Base-by-base conservation (phyloP, 2,329 filamentous ascomycete genomes). In the Aspergillus oerlinghausenensis region DNA sequence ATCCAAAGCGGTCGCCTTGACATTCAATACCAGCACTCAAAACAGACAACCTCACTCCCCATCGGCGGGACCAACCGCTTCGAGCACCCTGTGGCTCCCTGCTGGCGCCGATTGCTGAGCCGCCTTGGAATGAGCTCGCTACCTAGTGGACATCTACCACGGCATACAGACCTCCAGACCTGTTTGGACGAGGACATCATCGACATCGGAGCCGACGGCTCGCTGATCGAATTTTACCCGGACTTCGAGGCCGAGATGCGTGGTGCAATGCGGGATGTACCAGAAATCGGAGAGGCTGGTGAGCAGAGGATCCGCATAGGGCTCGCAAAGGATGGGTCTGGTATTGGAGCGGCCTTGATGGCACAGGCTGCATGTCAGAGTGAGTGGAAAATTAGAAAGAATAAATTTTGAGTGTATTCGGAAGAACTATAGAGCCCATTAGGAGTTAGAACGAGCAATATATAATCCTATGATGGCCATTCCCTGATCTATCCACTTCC, bases 291-390 rank as follows among this genome's bases (percentile, higher is more conserved):
- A 28, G 21, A 11, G n/a, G 29, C 14, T 43, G 55, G 63, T n/a
- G 64, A 66, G 45, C 49, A 32, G 47, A 55, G 52, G 55, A 52
- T 65, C 8, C 54, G 61, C 11, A 65, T 66, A 40, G 55, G 55
- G 11, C 52, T 65, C 32, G 56, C 63, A 4, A 65, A 65, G 35
- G 64, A 66, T 60, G 64, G 64, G 11, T 65, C 63, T 28, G 58
- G 63, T 17, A 58, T 66, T 17, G 64, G 64, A 9, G 63, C 64
- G 17, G 64, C 64, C 29, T n/a, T 65, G 43, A 65, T 64, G 53
- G 62, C 63, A 9, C 60, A 62, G 26, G 57, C 57, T 21, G 61
- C 59, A 19, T 29, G 53, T 17, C 32, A 35, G 28, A 10, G 28
- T 26, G 25, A 26, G 25, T 26, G 7, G 25, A 26, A 6, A 26